Percentiles rank a stretch among this genome's conserved stretches.
Evolutionary conservation across 768 basidiomycete genomes (phyloP).

Genomic region (Tylopilus cervinicoccineus): DNA sequence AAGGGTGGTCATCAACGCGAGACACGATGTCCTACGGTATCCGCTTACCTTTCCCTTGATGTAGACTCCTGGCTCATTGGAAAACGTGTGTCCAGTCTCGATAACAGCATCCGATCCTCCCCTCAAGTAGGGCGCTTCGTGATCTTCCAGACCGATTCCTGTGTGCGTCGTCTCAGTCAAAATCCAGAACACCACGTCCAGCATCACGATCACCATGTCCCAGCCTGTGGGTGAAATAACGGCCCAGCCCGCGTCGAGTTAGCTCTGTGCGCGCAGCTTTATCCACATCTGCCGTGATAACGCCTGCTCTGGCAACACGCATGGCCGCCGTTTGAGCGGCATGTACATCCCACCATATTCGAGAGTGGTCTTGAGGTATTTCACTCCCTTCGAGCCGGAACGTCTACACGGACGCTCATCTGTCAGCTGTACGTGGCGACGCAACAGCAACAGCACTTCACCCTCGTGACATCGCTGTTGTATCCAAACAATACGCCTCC

Average conservation of each 20-base stretch:
- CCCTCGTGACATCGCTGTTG: constrained; percentile 73
- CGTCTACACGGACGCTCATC: constrained; percentile 38
- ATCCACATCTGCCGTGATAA: constrained; percentile 55
- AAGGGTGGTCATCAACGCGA: constrained; percentile 4
- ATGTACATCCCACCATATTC: constrained; percentile 64
- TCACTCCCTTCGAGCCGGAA: constrained; percentile 57
- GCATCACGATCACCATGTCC: constrained; percentile 59
- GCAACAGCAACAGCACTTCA: constrained; percentile 35
- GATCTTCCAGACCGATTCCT: constrained; percentile 84
- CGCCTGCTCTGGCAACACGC: constrained; percentile 42
- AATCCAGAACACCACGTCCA: constrained; percentile 8
- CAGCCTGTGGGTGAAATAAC: constrained; percentile 76
- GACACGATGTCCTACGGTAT: neutral
- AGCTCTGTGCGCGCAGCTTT: constrained; percentile 55
- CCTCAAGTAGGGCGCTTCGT: constrained; percentile 77
- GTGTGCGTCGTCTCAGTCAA: constrained; percentile 11
- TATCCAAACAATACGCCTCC: constrained; percentile 73
- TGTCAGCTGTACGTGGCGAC: neutral
- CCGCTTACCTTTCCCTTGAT: constrained; percentile 59
- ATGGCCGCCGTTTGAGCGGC: constrained; percentile 59
- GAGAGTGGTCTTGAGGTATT: constrained; percentile 49
- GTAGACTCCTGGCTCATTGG: constrained; percentile 77
- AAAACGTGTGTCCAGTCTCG: constrained; percentile 68
- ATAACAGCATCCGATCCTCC: constrained; percentile 62
- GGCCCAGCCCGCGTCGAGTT: constrained; percentile 37